phyloP scores from a whole-genome alignment of 106 monocot species.

The Gastrodia elata region DNA sequence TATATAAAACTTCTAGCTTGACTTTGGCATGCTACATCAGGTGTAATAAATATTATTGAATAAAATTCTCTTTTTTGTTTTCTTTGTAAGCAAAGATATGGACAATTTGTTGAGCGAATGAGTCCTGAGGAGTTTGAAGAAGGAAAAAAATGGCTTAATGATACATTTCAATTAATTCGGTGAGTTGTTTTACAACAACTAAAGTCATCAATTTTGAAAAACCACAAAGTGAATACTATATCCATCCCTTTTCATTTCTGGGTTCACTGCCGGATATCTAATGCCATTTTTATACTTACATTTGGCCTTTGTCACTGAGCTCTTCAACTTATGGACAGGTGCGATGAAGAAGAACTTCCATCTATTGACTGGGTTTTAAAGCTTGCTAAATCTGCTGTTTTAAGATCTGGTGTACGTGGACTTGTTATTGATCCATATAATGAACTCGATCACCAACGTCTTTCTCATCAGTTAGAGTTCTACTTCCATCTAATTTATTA shows the following conservation, averaged over 20 bases:
- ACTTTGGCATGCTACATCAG: not conserved
- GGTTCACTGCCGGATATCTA: not conserved
- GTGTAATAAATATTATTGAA: not conserved
- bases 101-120: conserved; percentile 52
- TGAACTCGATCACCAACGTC: conserved; percentile 85
- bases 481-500: not conserved
- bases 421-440: conserved; percentile 95
- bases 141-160: conserved; percentile 82
- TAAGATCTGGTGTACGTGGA: conserved; percentile 67
- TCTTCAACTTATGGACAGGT: conserved; percentile 24
- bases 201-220: not conserved
- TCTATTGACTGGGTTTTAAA: conserved; percentile 68
- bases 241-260: not conserved
- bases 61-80: not conserved
- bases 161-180: conserved; percentile 76
- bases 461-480: conserved; percentile 43
- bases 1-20: not conserved
- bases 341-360: conserved; percentile 74
- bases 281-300: not conserved
- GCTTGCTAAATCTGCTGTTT: conserved; percentile 78
- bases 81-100: conserved; percentile 38
- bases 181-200: conserved; percentile 9
- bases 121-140: conserved; percentile 55
- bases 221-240: not conserved
- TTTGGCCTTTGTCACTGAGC: not conserved